phyloP scores from a whole-genome alignment of 2,329 filamentous ascomycete genomes.

The Lecanosticta acicola region DNA sequence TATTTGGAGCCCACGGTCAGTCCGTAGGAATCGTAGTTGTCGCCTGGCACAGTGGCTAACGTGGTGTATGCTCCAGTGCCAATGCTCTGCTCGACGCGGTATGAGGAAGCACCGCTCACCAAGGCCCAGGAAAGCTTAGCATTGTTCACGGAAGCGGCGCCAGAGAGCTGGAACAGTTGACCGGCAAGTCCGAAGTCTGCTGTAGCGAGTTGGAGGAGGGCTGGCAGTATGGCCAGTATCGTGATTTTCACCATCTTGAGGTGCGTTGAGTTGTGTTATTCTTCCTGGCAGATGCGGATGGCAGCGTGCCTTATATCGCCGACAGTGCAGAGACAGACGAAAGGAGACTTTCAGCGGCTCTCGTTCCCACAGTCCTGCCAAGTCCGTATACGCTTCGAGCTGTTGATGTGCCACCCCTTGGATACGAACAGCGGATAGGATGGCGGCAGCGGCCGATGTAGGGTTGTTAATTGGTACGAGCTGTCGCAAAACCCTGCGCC shows the following conservation, averaged over 20 bases:
- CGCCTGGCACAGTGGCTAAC: slow-evolving; percentile 11
- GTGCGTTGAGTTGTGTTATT: not conserved
- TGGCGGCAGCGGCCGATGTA: too few species aligned
- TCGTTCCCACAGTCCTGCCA: too few species aligned
- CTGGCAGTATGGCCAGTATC: slow-evolving; percentile 3
- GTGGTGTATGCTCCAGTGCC: slow-evolving; percentile 8
- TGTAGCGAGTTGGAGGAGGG: not conserved
- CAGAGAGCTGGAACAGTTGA: slow-evolving; percentile 18
- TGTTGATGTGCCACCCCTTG: too few species aligned
- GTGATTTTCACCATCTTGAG: not conserved
- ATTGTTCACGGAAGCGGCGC: slow-evolving; percentile 13
- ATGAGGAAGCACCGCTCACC: slow-evolving; percentile 10
- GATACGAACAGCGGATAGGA: too few species aligned
- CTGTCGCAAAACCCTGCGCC: too few species aligned
- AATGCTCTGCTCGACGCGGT: slow-evolving; percentile 10
- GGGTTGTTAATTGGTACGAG: too few species aligned
- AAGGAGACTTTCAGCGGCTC: too few species aligned
- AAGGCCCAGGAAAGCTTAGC: slow-evolving; percentile 16
- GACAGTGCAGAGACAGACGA: too few species aligned
- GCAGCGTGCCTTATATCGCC: too few species aligned
- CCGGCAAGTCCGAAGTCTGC: slow-evolving; percentile 16
- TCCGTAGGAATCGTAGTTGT: slow-evolving; percentile 14
- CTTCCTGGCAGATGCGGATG: not conserved
- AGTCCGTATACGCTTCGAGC: too few species aligned
- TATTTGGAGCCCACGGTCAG: slow-evolving; percentile 5